Base-by-base conservation (phyloP, 345 rosid species). In the Eucalyptus victrix region DNA sequence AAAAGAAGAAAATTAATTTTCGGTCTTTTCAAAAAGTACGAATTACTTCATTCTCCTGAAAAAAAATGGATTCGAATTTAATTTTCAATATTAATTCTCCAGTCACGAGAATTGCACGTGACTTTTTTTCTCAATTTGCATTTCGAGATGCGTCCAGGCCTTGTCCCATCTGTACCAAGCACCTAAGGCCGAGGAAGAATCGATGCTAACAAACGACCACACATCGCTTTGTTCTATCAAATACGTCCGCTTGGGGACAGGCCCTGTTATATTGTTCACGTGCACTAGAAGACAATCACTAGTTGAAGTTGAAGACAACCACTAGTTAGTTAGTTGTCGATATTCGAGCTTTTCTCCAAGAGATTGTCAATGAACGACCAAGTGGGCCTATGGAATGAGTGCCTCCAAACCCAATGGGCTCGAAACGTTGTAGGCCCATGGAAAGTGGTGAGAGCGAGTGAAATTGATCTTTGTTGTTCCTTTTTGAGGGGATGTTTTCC, bases 141-240 rank as follows among this genome's bases (percentile, higher is more conserved):
- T 69, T 26, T 18, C 44, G 24, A 69, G 37, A 69, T 5, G 80
- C 34, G 44, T 18, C 9, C 13, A 13, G 58, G 92, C 93, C n/a
- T 92, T 92, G 44, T 88, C 92, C 88, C 93, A 90, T 9, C 90
- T 91, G 51, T 62, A 12, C 67, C 30, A 30, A 62, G 32, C 69
- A 28, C 34, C 69, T 0, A 13, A 62, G 69, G 69, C 13, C 18
- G 32, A 62, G 69, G 69, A 62, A 62, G 69, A 62, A 30, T 13
- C 5, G 32, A 62, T 28, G 7, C 62, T 56, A 24, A 3, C 62
- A 56, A 56, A 62, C 32, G 32, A 62, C 32, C 32, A 30, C 34
- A 13, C 17, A 62, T 62, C 17, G 34, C 69, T 62, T 30, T 56
- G 62, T 56, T 56, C 62, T 10, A 56, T 24, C 62, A 24, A 56